These are phyloP conservation scores for Vigna reflexopilosa DNA, from an alignment of 306 rosid genomes.

Conservation along the genomic window DNA sequence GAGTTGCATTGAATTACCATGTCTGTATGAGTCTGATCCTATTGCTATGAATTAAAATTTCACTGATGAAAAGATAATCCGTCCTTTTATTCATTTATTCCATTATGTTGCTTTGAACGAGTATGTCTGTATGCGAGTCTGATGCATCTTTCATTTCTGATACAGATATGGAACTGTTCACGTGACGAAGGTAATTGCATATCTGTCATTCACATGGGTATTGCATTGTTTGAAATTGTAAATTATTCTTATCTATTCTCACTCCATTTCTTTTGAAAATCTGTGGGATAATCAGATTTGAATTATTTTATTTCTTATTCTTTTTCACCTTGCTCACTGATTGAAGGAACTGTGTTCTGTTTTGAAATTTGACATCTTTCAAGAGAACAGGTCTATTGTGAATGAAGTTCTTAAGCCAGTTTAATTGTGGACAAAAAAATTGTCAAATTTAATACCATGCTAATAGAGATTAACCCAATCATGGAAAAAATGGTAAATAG, in stretches of 20 bases:
- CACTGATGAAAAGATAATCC: background rate
- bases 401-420: background rate
- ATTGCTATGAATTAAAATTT: slow-evolving; percentile 4
- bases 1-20: background rate
- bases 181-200: slow-evolving; percentile 80
- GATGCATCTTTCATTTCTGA: slow-evolving; percentile 52
- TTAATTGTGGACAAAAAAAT: background rate
- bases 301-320: background rate
- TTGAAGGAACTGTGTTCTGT: background rate
- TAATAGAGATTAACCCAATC: background rate
- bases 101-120: slow-evolving; percentile 25
- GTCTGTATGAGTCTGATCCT: background rate
- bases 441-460: background rate
- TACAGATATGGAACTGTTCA: slow-evolving; percentile 96
- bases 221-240: slow-evolving; percentile 18
- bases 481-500: no score
- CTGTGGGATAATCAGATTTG: background rate
- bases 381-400: slow-evolving; percentile 9
- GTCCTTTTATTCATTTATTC: background rate
- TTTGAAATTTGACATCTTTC: slow-evolving; percentile 16
- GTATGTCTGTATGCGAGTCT: slow-evolving; percentile 35
- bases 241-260: slow-evolving; percentile 21
- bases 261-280: slow-evolving; percentile 22
- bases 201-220: slow-evolving; percentile 5
- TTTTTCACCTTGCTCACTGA: slow-evolving; percentile 21